A percentile compares a stretch with the other conserved stretches of the same genome.
phyloP scores from a whole-genome alignment of 345 rosid genomes.

The Brassica incana region DNA sequence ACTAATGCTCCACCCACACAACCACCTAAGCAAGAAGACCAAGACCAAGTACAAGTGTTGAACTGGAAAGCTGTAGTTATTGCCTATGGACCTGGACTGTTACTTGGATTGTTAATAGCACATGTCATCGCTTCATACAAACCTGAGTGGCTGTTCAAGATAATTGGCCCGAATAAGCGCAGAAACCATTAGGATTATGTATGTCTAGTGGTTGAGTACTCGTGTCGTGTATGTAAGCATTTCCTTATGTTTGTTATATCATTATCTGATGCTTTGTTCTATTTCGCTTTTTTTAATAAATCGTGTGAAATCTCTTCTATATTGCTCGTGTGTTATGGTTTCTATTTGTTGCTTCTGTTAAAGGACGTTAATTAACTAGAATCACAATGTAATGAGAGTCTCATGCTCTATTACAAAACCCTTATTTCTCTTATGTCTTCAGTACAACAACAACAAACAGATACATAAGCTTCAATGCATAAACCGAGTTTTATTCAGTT shows the following conservation, averaged over 20 bases:
- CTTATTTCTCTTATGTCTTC: constrained; percentile 13
- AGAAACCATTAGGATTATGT: not conserved
- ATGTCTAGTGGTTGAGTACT: not conserved
- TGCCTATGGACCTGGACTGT: not conserved
- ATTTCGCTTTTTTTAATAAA: too few relatives aligned
- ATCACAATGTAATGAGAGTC: constrained; percentile 28
- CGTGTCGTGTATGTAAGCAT: not conserved
- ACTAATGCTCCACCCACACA: not conserved
- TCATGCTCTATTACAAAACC: constrained; percentile 2
- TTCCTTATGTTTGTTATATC: not conserved
- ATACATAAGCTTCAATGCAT: constrained; percentile 7
- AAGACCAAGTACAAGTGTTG: too few relatives aligned
- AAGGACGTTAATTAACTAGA: constrained; percentile 29
- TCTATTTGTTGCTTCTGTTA: constrained; percentile 49
- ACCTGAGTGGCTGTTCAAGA: too few relatives aligned
- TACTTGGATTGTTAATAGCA: not conserved
- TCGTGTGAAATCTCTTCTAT: too few relatives aligned
- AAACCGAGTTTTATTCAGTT: constrained; percentile 1
- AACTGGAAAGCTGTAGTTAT: not conserved
- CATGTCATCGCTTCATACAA: not conserved
- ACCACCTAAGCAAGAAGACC: too few relatives aligned
- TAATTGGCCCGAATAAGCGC: not conserved
- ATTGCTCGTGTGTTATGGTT: too few relatives aligned
- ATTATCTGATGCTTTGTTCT: not conserved
- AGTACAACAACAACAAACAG: constrained; percentile 24